Percentiles rank a stretch among this genome's conserved stretches.
These are phyloP conservation scores for Leccinum aurantiacum DNA, from an alignment of 768 basidiomycete species.

Conservation along the genomic window DNA sequence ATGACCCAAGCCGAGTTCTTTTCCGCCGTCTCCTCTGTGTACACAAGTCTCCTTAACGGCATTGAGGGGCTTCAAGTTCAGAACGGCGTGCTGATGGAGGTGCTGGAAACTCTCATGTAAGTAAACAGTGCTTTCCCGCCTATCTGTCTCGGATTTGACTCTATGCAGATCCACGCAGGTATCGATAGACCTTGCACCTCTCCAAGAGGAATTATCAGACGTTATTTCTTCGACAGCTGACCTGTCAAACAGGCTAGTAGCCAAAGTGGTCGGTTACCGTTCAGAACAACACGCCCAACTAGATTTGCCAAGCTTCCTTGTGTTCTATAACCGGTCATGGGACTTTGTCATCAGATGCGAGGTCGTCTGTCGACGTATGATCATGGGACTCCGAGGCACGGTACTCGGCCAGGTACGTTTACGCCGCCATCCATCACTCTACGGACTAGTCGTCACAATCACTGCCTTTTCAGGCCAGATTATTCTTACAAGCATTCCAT, in stretches of 20 bases:
- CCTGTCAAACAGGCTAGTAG: slow-evolving; percentile 77
- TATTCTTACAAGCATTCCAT: slow-evolving; percentile 86
- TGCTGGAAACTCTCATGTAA: slow-evolving; percentile 51
- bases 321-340: slow-evolving; percentile 86
- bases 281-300: slow-evolving; percentile 78
- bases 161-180: slow-evolving; percentile 37
- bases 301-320: slow-evolving; percentile 70
- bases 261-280: slow-evolving; percentile 74
- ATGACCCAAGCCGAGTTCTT: slow-evolving; percentile 73
- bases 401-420: slow-evolving; percentile 73
- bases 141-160: slow-evolving; percentile 3
- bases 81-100: slow-evolving; percentile 52
- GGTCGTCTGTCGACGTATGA: slow-evolving; percentile 83
- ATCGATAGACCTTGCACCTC: slow-evolving; percentile 42
- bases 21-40: slow-evolving; percentile 58
- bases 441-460: slow-evolving; percentile 1
- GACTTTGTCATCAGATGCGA: slow-evolving; percentile 87
- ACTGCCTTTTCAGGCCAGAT: slow-evolving; percentile 60
- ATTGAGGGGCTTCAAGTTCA: slow-evolving; percentile 70
- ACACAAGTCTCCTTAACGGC: slow-evolving; percentile 58
- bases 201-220: slow-evolving; percentile 71
- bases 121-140: slow-evolving; percentile 8
- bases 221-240: slow-evolving; percentile 80
- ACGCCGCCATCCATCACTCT: neutral
- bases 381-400: slow-evolving; percentile 85